Conservation (phyloP, 2,329 filamentous ascomycete species). For the Aureobasidium sp. region DNA sequence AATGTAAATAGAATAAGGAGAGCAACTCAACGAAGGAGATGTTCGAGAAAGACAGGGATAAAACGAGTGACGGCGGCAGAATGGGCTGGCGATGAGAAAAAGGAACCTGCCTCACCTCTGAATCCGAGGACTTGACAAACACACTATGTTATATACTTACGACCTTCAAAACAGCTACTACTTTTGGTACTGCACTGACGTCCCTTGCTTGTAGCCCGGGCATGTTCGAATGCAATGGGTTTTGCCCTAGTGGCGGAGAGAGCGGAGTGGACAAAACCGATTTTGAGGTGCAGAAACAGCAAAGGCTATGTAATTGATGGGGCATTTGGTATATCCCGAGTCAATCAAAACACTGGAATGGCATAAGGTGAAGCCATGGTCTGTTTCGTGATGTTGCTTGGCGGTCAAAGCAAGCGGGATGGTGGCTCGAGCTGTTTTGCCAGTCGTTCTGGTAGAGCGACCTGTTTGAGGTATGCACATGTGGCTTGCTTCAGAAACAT, state of each 20-base stretch:
- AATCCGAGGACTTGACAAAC: neutral
- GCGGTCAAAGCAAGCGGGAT: slow-evolving; percentile 13
- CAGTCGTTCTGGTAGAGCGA: neutral
- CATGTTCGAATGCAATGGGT: neutral
- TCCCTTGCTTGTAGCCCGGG: slow-evolving; percentile 11
- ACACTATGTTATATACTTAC: slow-evolving; percentile 5
- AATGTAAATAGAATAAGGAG: neutral
- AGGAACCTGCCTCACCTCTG: neutral
- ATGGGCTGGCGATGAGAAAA: neutral
- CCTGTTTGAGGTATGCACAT: slow-evolving; percentile 9
- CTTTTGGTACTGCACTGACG: neutral
- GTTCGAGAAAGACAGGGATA: neutral
- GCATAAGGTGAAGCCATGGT: slow-evolving; percentile 9
- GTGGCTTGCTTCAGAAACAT: slow-evolving; percentile 11
- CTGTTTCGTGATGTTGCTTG: slow-evolving; percentile 9
- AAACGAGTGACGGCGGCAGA: neutral
- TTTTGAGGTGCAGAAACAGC: neutral
- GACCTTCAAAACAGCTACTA: neutral
- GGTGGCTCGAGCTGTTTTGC: neutral
- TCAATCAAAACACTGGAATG: slow-evolving; percentile 9
- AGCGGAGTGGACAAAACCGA: neutral
- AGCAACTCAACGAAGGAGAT: neutral
- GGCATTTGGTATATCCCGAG: neutral
- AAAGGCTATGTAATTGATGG: neutral
- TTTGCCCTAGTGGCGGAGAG: neutral